Percentiles rank a stretch among this genome's conserved stretches.
Evolutionary conservation across 2,329 filamentous ascomycete species (phyloP).

Genomic region (Colletotrichum sidae): DNA sequence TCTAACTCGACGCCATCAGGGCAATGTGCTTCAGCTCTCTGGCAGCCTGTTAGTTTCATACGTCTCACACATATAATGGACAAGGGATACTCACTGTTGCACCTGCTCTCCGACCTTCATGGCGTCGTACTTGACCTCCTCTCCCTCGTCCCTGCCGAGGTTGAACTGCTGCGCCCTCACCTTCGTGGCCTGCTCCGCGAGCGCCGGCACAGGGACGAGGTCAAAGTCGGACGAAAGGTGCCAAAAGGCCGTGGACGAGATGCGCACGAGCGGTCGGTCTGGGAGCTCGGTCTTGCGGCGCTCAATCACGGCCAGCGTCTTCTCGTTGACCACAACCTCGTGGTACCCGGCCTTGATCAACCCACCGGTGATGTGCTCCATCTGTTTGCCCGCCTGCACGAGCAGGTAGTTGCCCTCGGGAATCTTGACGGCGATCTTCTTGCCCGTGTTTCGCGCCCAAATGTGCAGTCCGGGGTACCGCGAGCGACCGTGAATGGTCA

Average conservation of each 20-base stretch:
- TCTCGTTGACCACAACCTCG: slow-evolving; percentile 69
- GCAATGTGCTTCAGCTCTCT: slow-evolving; percentile 67
- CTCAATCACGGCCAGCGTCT: slow-evolving; percentile 61
- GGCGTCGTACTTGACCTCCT: slow-evolving; percentile 57
- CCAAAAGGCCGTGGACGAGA: slow-evolving; percentile 72
- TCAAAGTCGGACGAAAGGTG: slow-evolving; percentile 69
- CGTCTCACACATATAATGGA: not conserved
- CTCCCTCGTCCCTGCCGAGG: slow-evolving; percentile 65
- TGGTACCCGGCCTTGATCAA: slow-evolving; percentile 72
- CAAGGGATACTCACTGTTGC: slow-evolving; percentile 57
- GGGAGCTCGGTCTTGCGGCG: slow-evolving; percentile 54
- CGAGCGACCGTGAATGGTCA: slow-evolving; percentile 73
- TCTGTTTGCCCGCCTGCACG: slow-evolving; percentile 72
- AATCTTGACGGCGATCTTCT: slow-evolving; percentile 68
- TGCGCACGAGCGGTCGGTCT: slow-evolving; percentile 64
- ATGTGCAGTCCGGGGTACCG: slow-evolving; percentile 72
- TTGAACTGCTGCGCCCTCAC: slow-evolving; percentile 60
- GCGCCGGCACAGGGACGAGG: slow-evolving; percentile 61
- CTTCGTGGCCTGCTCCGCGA: slow-evolving; percentile 57
- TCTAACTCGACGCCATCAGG: slow-evolving; percentile 53
- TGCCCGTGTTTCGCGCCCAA: slow-evolving; percentile 73
- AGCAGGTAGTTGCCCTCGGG: slow-evolving; percentile 68
- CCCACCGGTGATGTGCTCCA: slow-evolving; percentile 71
- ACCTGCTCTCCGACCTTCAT: slow-evolving; percentile 72
- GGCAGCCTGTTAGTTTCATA: slow-evolving; percentile 1